Percentiles rank a stretch among this genome's conserved stretches.
Conservation (phyloP, 1,284 basidiomycete genomes). For the Acaromyces ingoldii region DNA sequence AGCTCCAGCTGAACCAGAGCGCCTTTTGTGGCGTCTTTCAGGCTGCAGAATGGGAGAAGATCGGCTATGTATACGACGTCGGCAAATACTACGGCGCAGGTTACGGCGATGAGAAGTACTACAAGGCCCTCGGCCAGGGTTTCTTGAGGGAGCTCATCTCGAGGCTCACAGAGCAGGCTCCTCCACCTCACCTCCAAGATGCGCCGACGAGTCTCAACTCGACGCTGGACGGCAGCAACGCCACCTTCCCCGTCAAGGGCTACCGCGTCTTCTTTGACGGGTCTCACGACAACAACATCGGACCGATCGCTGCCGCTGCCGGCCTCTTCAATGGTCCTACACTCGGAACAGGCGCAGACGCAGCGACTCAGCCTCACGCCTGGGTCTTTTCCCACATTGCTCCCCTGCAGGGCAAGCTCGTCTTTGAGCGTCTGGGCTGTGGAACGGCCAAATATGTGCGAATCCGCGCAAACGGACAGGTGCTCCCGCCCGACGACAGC, state of each 20-base stretch:
- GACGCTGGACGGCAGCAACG: constrained; percentile 12
- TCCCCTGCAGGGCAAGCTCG: constrained; percentile 19
- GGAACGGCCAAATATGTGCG: constrained; percentile 9
- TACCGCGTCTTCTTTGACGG: constrained; percentile 16
- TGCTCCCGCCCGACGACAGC: constrained; percentile 3
- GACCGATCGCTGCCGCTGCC: constrained; percentile 17
- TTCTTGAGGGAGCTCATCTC: constrained; percentile 20
- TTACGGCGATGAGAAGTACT: constrained; percentile 15
- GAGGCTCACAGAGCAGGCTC: constrained; percentile 4
- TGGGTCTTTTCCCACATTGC: constrained; percentile 17
- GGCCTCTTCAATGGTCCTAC: constrained; percentile 16
- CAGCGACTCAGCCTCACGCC: constrained; percentile 5
- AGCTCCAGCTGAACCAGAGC: constrained; percentile 9
- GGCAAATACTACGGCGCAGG: constrained; percentile 21
- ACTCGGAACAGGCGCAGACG: constrained; percentile 3
- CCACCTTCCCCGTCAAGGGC: constrained; percentile 13
- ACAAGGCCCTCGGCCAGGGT: constrained; percentile 10
- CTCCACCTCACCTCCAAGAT: constrained; percentile 5
- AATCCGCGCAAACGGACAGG: constrained; percentile 15
- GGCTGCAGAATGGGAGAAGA: constrained; percentile 14
- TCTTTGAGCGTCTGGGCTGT: constrained; percentile 19
- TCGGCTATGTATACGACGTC: constrained; percentile 15
- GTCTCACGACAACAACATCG: constrained; percentile 23
- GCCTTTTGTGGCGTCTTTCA: constrained; percentile 16
- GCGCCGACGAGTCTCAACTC: constrained; percentile 16